Evolutionary conservation across 1,139 yeast species (phyloP), one percentile per base, ranked within the genome.

Genomic region (Candida freyschussii): DNA sequence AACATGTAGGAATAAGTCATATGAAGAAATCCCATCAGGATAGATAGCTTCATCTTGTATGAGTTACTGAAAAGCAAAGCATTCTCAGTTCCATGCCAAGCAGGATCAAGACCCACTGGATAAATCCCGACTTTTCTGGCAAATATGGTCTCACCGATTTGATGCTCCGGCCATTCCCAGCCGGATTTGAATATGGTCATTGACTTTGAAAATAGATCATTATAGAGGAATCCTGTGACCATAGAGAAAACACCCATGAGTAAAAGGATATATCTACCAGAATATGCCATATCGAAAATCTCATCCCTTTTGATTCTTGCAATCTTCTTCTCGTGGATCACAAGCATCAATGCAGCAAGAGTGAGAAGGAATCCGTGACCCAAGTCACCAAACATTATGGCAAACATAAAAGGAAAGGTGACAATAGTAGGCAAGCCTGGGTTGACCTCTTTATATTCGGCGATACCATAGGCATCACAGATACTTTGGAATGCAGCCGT

Each of bases 331-430:
- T 91, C 98, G 50, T 80, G 78, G 32, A 71, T 47, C 12, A 91
- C 87, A 49, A 91, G 63, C 27, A 68, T 67, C 21, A 76, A 56
- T 7, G 94, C 94, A 9, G 84, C 89, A 44, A 85, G 58, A 27
- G 78, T 65, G 49, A 93, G 67, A 40, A 93, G 72, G 34, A 86
- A 65, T 13, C 98, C 98, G 58, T 91, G 99, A 4, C 99, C 99
- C 41, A 89, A 62, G 63, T 91, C 99, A 60, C 98, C 99, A 69
- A 91, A 91, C 99, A 91, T 91, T 48, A 93, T 84, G 22, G 98
- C 96, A 66, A 91, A 91, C 96, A 91, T 86, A 60, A 93, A 91
- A 11, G 99, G 99, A 64, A 91, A 91, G 0, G 99, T 91, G 21
- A 91, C 83, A 29, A 89, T 74, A 0, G 99, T 85, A 5, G 98